Percentiles rank a stretch among this genome's conserved stretches.
Conservation (phyloP, 2,329 filamentous ascomycete genomes). For the Aspergillus felis region DNA sequence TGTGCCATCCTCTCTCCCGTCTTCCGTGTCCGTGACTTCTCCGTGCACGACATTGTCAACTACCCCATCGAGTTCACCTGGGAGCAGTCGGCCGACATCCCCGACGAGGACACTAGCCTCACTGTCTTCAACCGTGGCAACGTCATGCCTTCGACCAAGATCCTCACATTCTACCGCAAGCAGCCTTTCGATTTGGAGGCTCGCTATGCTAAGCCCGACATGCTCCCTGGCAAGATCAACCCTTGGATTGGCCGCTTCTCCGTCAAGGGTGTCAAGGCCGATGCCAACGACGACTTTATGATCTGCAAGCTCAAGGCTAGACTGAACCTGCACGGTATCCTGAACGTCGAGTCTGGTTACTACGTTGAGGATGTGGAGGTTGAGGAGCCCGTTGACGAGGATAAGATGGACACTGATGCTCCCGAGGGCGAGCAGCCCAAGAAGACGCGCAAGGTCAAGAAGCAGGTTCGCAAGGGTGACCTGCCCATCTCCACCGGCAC, state of each 20-base stretch:
- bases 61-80: slow-evolving; percentile 98
- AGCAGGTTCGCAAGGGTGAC: slow-evolving; percentile 97
- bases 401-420: slow-evolving; percentile 75
- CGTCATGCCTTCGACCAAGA: slow-evolving; percentile 96
- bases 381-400: slow-evolving; percentile 74
- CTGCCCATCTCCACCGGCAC: slow-evolving; percentile 82
- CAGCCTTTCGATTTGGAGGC: slow-evolving; percentile 96
- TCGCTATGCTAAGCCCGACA: slow-evolving; percentile 81
- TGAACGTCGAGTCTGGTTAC: slow-evolving; percentile 96
- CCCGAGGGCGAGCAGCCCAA: slow-evolving; percentile 63
- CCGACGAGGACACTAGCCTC: slow-evolving; percentile 94
- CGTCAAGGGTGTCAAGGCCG: slow-evolving; percentile 94
- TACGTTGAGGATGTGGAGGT: slow-evolving; percentile 97
- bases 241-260: slow-evolving; percentile 98
- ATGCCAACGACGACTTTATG: slow-evolving; percentile 96
- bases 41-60: slow-evolving; percentile 93
- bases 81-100: slow-evolving; percentile 98
- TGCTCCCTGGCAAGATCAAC: slow-evolving; percentile 81
- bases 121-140: slow-evolving; percentile 98
- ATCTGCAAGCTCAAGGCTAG: slow-evolving; percentile 99
- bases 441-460: slow-evolving; percentile 96
- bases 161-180: slow-evolving; percentile 98
- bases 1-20: slow-evolving; percentile 96
- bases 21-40: slow-evolving; percentile 97
- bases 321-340: slow-evolving; percentile 90